Base-by-base conservation (phyloP, 1,139 yeast genomes). In the Blastobotrys niveus region DNA sequence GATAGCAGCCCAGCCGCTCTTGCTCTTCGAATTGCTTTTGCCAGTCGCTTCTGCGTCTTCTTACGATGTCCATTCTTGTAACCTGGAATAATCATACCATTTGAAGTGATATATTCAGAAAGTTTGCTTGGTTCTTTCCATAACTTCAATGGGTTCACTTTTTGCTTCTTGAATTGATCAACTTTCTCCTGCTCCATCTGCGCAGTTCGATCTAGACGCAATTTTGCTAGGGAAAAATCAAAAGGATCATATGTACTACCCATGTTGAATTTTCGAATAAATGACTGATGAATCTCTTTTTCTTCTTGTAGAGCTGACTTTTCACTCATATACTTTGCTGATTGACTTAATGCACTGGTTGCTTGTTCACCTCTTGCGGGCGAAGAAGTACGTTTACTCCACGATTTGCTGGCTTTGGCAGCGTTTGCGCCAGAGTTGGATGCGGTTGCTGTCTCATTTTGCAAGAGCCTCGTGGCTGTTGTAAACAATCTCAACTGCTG, bases 1-100 rank as follows among this genome's bases (percentile, higher is more conserved):
- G 86, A 75, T 57, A 83, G 67, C 47, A 82, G 68, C 0, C 93
- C 91, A 47, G 80, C 76, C 3, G 80, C 77, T 54, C 88, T 70
- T 15, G 87, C 80, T 43, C 88, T 68, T 58, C 79, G 72, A 42
- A 82, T 73, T 31, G 91, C 88, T 51, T 73, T 77, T 1, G 83
- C 71, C 53, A 83, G 66, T 51, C 69, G 67, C 58, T 72, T 74
- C 58, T 83, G 91, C 55, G 80, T 82, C 51, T 66, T 68, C 17
- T 72, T 70, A 46, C 63, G 70, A 54, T 80, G 72, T 2, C 85
- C 86, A 6, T 82, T 76, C 18, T 71, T 66, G 25, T 71, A 66
- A 45, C 84, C 71, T 4, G 82, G 79, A 45, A 77, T 65, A 41
- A 82, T 82, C 52, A 75, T 77, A n/a, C 91, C 91, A 14, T 80